A percentile compares a stretch with the other conserved stretches of the same genome.
These are phyloP conservation scores for Aspergillus egyptiacus DNA, from an alignment of 495 filamentous ascomycete species.

Conservation along the genomic window DNA sequence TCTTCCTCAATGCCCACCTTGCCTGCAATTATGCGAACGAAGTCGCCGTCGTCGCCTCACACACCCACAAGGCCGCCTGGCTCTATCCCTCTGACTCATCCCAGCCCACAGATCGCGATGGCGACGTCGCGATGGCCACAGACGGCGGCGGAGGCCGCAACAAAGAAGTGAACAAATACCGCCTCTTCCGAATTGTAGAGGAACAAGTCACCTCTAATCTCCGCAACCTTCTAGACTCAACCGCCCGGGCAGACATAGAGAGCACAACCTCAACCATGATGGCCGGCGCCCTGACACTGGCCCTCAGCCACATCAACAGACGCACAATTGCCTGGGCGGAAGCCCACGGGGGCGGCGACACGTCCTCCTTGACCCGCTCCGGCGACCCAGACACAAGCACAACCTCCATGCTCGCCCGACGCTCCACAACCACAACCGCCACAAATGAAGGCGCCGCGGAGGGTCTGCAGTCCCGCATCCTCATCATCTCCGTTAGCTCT, in stretches of 20 bases:
- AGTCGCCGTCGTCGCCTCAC: constrained; percentile 86
- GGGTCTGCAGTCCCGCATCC: constrained; percentile 71
- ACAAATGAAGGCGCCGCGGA: constrained; percentile 35
- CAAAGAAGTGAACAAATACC: constrained; percentile 78
- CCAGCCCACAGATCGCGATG: constrained; percentile 24
- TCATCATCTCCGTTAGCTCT: constrained; percentile 78
- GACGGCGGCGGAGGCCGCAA: neutral
- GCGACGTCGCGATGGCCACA: constrained; percentile 30
- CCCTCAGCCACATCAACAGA: constrained; percentile 80
- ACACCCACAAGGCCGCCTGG: constrained; percentile 76
- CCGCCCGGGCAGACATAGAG: constrained; percentile 51
- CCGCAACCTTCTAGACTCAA: constrained; percentile 59
- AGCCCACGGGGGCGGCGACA: constrained; percentile 39
- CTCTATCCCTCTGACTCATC: constrained; percentile 61
- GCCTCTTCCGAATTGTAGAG: constrained; percentile 82
- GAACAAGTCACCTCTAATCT: constrained; percentile 67
- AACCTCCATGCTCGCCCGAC: neutral
- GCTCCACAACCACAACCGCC: constrained; percentile 27
- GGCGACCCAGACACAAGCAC: constrained; percentile 24
- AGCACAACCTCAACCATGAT: constrained; percentile 69
- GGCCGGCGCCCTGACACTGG: constrained; percentile 84
- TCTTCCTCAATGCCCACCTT: constrained; percentile 95
- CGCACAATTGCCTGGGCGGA: constrained; percentile 43
- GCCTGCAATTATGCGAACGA: constrained; percentile 89
- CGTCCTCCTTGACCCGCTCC: constrained; percentile 19